Conservation (phyloP, 2,329 filamentous ascomycete species). For the Plenodomus tracheiphilus region DNA sequence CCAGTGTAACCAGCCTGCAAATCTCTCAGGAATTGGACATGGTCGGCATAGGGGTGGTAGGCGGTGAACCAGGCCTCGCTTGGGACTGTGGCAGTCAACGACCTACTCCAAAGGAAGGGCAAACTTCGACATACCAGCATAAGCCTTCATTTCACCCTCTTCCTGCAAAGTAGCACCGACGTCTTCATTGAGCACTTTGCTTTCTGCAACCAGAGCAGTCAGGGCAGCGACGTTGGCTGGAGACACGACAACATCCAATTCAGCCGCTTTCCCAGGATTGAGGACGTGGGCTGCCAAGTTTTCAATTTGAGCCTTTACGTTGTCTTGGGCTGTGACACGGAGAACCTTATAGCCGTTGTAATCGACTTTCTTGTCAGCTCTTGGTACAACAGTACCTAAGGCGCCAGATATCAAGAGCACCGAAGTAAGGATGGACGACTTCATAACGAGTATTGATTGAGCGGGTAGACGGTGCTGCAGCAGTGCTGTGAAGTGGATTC, state of each 20-base stretch:
- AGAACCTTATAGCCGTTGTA: slow-evolving; percentile 44
- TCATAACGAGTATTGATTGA: slow-evolving; percentile 26
- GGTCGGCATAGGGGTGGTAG: slow-evolving; percentile 42
- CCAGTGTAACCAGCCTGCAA: slow-evolving; percentile 37
- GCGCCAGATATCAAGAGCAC: slow-evolving; percentile 28
- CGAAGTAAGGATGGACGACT: slow-evolving; percentile 29
- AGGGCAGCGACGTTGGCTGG: slow-evolving; percentile 38
- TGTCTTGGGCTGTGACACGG: slow-evolving; percentile 26
- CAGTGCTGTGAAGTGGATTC: background rate
- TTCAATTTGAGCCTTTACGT: slow-evolving; percentile 35
- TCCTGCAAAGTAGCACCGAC: slow-evolving; percentile 38
- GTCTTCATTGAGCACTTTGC: slow-evolving; percentile 38
- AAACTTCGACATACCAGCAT: slow-evolving; percentile 28
- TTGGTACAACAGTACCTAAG: slow-evolving; percentile 30
- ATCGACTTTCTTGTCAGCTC: slow-evolving; percentile 35
- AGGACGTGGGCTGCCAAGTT: slow-evolving; percentile 37
- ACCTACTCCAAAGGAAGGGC: too few species aligned
- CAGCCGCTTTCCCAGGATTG: slow-evolving; percentile 33
- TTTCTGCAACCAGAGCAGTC: slow-evolving; percentile 28
- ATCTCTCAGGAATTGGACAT: slow-evolving; percentile 38
- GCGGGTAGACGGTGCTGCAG: slow-evolving; percentile 2
- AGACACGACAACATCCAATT: slow-evolving; percentile 42
- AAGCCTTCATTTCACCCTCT: slow-evolving; percentile 32
- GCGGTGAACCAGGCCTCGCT: slow-evolving; percentile 42
- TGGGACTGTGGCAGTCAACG: slow-evolving; percentile 27